Conservation (phyloP, 164 flowering plant genomes). For the Vitis amurensis region DNA sequence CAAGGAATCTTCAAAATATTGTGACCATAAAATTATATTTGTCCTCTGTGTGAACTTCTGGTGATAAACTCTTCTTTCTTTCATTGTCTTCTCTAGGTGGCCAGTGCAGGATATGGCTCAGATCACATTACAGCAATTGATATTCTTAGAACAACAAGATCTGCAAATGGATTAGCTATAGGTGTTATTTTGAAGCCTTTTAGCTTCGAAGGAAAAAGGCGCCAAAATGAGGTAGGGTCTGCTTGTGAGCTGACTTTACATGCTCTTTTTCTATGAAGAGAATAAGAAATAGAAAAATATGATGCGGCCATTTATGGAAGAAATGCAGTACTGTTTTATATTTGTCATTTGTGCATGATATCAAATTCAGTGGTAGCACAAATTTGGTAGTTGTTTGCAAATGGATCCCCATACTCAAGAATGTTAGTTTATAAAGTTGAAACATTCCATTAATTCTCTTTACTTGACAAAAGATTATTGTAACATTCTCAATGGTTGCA, state of each 20-base stretch:
- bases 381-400: too few relatives aligned
- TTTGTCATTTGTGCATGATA: too few relatives aligned
- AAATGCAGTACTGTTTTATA: too few relatives aligned
- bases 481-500: too few relatives aligned
- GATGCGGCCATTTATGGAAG: too few relatives aligned
- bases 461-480: too few relatives aligned
- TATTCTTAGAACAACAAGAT: constrained; percentile 50
- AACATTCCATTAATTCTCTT: too few relatives aligned
- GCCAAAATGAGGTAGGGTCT: constrained; percentile 70
- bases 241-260: neutral
- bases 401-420: too few relatives aligned
- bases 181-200: constrained; percentile 80
- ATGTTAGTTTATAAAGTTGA: too few relatives aligned
- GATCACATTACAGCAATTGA: constrained; percentile 59
- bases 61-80: neutral
- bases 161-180: constrained; percentile 55
- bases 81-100: constrained; percentile 47
- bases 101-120: constrained; percentile 80
- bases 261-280: neutral
- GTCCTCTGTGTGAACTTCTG: neutral
- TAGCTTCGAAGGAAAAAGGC: constrained; percentile 89
- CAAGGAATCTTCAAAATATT: neutral
- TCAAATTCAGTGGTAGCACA: too few relatives aligned
- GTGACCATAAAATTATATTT: neutral
- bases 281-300: too few relatives aligned